Conservation (phyloP, 1,139 yeast genomes). For the Lodderomyces orthopsilosis region DNA sequence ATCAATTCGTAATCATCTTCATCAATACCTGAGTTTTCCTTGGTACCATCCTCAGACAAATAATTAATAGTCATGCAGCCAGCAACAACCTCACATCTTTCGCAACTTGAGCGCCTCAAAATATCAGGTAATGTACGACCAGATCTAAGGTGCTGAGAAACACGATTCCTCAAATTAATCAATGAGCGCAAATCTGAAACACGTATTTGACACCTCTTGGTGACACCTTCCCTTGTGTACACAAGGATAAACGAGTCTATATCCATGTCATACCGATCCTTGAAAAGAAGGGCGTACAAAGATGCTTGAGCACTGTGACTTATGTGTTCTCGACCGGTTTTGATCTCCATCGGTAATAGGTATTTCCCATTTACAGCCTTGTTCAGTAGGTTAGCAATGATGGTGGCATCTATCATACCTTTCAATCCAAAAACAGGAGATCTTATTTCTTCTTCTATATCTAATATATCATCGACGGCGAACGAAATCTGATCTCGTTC, state of each 20-base stretch:
- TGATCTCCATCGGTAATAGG: conserved; percentile 82
- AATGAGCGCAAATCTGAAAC: conserved; percentile 58
- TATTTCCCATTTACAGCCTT: conserved; percentile 30
- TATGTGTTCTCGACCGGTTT: conserved; percentile 70
- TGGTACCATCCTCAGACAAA: conserved; percentile 54
- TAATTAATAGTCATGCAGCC: conserved; percentile 72
- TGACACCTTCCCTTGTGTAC: conserved; percentile 63
- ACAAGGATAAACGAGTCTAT: conserved; percentile 66
- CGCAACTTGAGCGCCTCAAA: conserved; percentile 58
- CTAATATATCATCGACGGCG: conserved; percentile 64
- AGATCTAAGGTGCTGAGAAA: conserved; percentile 58
- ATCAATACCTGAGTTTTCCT: conserved; percentile 47
- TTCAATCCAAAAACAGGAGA: conserved; percentile 90
- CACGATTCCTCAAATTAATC: conserved; percentile 65
- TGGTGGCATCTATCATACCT: conserved; percentile 87
- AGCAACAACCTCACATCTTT: conserved; percentile 56
- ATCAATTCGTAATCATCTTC: conserved; percentile 43
- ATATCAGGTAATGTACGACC: conserved; percentile 61
- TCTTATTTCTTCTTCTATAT: conserved; percentile 88
- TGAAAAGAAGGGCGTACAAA: conserved; percentile 74
- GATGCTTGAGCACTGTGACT: conserved; percentile 87
- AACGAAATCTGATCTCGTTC: conserved; percentile 36
- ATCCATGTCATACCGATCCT: conserved; percentile 73
- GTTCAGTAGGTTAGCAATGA: conserved; percentile 52
- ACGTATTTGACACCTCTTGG: conserved; percentile 56